Base-by-base conservation (phyloP, 2,329 filamentous ascomycete genomes). In the Aspergillus costaricaensis region DNA sequence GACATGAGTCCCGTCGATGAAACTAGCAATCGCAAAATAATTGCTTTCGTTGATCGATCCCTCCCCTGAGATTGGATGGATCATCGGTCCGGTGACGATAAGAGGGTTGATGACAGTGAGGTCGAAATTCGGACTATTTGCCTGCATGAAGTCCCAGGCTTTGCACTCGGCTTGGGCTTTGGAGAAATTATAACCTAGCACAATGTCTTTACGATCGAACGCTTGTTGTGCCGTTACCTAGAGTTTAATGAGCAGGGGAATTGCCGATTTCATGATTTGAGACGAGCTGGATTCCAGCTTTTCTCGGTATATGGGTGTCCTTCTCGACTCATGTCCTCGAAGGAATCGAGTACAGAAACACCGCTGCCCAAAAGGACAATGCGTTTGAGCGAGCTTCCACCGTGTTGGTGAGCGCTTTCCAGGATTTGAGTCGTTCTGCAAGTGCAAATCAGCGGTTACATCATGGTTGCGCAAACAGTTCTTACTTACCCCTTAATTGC, bases 401-500 rank as follows among this genome's bases (percentile, higher is more conserved):
- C 59, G 12, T 64, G 23, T 9, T 41, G 43, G 4, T 62, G 53
- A 2, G 64, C 61, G 5, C 53, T 51, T 51, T 60, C 57, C 15
- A 68, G 14, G 15, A 68, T 67, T 27, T 65, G 53, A 7, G 52
- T 63, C 9, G 66, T 67, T 17, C 65, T 67, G 47, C 12, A 14
- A 14, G 32, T 14, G 12, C 21, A 2, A 38, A 41, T 61, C 23
- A 36, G 23, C 10, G 19, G 10, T 15, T 15, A 51, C 21, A 17
- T 6, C 17, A 38, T 5, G 70, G 86, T 85, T 36, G 83, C 85
- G 17, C 36, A 30, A 23, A 32, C 1, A 12, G 19, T 15, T 14
- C 3, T 7, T 1, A 63, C 84, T 59, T 25, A 67, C 65, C 65
- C 64, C 44, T 27, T 57, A 3, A 86, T 76, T 4, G 85, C 85